These are phyloP conservation scores for Fusarium sp. DNA, from an alignment of 2,329 filamentous ascomycete genomes.

Conservation along the genomic window DNA sequence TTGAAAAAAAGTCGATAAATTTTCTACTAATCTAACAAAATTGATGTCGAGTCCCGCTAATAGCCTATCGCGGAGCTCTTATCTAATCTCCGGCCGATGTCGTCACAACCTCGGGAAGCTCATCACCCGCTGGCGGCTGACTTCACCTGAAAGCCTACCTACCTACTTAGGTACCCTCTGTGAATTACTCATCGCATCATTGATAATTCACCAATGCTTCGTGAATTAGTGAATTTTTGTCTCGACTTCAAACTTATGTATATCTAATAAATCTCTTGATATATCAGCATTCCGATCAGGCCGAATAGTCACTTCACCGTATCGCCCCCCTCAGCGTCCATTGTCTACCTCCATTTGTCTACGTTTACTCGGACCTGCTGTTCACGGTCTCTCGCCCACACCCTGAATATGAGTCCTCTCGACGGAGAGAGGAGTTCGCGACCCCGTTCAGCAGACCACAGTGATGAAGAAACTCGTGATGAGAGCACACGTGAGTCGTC, in stretches of 20 bases:
- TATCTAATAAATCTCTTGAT: constrained; percentile 14
- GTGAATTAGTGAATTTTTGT: background rate
- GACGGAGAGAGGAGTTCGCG: constrained; percentile 15
- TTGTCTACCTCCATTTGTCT: background rate
- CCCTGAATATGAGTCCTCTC: constrained; percentile 25
- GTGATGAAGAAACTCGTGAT: constrained; percentile 16
- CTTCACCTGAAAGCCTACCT: constrained; percentile 13
- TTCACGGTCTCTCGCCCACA: constrained; percentile 1
- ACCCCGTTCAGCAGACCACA: constrained; percentile 1
- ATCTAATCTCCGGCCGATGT: constrained; percentile 42
- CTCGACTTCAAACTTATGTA: background rate
- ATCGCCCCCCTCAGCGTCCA: constrained; percentile 12
- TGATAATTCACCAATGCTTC: constrained; percentile 17
- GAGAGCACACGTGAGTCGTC: constrained; percentile 24
- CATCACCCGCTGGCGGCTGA: constrained; percentile 1
- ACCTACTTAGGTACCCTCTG: background rate
- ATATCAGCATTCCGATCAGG: background rate
- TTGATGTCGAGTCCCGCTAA: too few relatives aligned
- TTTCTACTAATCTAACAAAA: too few relatives aligned
- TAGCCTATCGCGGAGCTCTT: constrained; percentile 2
- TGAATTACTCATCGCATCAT: constrained; percentile 28
- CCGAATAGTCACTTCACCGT: constrained; percentile 4
- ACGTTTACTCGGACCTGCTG: background rate
- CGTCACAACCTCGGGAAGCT: constrained; percentile 39
- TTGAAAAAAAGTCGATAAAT: too few relatives aligned